Base-by-base conservation (phyloP, 345 rosid genomes). In the Pelargonium nanum region DNA sequence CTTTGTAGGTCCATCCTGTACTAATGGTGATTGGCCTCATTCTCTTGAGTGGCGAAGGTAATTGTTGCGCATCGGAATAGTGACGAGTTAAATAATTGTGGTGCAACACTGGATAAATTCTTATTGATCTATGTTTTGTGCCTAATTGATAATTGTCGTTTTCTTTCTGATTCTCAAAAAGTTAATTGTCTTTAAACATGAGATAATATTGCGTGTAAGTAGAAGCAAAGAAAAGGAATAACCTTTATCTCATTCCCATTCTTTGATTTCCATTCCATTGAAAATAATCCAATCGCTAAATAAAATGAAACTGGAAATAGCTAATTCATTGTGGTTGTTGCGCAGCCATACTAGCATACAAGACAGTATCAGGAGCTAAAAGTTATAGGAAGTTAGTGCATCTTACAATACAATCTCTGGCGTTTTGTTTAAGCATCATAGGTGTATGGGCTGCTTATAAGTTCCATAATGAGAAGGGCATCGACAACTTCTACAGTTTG, bases 401-500 rank as follows among this genome's bases (percentile, higher is more conserved):
- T 77, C 84, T 94, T 19, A 59, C 81, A 1, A 68, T 90, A 22
- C 97, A 90, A 67, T 77, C 81, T 64, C 19, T 83, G 24, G 96
- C 90, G 10, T 75, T 90, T 62, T 72, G 77, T 53, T 71, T 90
- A 68, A 83, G 97, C 75, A 52, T 83, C 16, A 65, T 90, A 2
- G 99, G 99, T 58, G 78, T 78, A 50, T 90, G 95, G 96, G 92
- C 96, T 23, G 97, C 95, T 23, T 63, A 78, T 70, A 94, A 88
- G 72, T 94, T 94, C 78, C 99, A 94, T 73, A 81, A 81, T 45
- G 97, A 94, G 44, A 90, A 85, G 75, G 95, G 96, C 66, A 82
- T 94, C 0, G 95, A 90, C 53, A 90, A 94, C 59, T 90, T 86
- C 72, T 94, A 94, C 86, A 94, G 97, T 78, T 83, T 94, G 64